These are phyloP conservation scores for Fusarium agapanthi DNA, from an alignment of 2,329 filamentous ascomycete genomes.

Conservation along the genomic window DNA sequence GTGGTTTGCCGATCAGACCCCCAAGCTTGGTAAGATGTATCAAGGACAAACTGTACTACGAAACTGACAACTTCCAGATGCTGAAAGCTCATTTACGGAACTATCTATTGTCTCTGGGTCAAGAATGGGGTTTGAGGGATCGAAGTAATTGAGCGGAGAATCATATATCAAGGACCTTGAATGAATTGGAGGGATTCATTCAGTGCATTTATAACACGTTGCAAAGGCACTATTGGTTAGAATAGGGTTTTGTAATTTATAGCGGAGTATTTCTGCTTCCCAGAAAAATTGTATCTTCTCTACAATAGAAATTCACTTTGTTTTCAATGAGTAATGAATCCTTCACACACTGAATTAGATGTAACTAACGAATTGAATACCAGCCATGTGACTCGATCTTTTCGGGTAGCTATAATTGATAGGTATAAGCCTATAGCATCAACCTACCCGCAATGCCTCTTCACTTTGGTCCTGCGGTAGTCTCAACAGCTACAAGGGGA, in stretches of 20 bases:
- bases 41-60: accelerated
- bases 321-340: accelerated
- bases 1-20: background rate
- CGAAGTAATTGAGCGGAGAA: background rate
- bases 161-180: accelerated
- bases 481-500: background rate
- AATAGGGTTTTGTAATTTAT: accelerated
- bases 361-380: accelerated
- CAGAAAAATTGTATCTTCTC: accelerated
- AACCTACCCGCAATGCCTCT: background rate
- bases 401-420: accelerated
- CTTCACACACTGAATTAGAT: accelerated
- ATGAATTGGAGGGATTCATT: accelerated
- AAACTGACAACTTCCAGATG: background rate
- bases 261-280: accelerated
- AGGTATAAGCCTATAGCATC: accelerated
- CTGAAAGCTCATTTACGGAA: background rate
- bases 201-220: accelerated
- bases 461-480: background rate
- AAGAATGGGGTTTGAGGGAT: background rate
- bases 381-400: background rate
- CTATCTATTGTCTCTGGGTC: background rate
- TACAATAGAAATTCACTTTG: no score
- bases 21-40: background rate
- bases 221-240: accelerated